These are phyloP conservation scores for Alternaria atra DNA, from an alignment of 2,329 filamentous ascomycete species.

Conservation along the genomic window DNA sequence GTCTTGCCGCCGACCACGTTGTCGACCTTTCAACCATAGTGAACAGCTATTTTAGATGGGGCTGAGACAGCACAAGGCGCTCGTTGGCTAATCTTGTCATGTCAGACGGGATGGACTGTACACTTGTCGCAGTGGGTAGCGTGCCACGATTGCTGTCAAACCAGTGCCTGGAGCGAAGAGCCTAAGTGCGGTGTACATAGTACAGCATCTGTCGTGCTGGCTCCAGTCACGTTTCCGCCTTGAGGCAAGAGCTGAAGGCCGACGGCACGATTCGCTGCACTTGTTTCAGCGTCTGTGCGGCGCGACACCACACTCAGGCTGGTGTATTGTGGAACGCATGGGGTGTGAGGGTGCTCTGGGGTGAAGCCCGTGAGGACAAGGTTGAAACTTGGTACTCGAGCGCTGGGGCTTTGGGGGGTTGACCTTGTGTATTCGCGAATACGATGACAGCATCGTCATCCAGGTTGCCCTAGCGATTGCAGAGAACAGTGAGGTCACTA, in stretches of 20 bases:
- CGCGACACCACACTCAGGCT: conserved; percentile 14
- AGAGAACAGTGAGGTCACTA: conserved; percentile 6
- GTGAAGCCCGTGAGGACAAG: background rate
- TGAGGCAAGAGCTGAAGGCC: conserved; percentile 2
- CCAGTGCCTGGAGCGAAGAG: background rate
- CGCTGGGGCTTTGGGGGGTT: background rate
- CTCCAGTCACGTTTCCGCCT: conserved; percentile 28
- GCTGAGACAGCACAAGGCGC: conserved; percentile 8
- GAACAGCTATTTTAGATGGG: background rate
- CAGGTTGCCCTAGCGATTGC: conserved; percentile 8
- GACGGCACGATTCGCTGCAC: conserved; percentile 28
- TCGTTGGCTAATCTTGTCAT: background rate
- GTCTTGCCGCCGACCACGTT: conserved; percentile 26
- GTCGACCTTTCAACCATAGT: conserved; percentile 1
- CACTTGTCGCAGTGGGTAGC: conserved; percentile 9
- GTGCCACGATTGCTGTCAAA: conserved; percentile 6
- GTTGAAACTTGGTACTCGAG: conserved; percentile 7
- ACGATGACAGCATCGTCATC: background rate
- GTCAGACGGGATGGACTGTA: conserved; percentile 3
- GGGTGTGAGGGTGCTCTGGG: conserved; percentile 24
- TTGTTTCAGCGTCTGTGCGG: conserved; percentile 34
- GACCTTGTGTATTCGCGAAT: background rate
- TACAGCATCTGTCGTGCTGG: conserved; percentile 13
- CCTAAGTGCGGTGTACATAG: background rate
- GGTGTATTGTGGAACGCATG: conserved; percentile 25